A percentile compares a stretch with the other conserved stretches of the same genome.
Evolutionary conservation across 495 filamentous ascomycete species (phyloP).

Genomic region (Barbatosphaeria neglecta): DNA sequence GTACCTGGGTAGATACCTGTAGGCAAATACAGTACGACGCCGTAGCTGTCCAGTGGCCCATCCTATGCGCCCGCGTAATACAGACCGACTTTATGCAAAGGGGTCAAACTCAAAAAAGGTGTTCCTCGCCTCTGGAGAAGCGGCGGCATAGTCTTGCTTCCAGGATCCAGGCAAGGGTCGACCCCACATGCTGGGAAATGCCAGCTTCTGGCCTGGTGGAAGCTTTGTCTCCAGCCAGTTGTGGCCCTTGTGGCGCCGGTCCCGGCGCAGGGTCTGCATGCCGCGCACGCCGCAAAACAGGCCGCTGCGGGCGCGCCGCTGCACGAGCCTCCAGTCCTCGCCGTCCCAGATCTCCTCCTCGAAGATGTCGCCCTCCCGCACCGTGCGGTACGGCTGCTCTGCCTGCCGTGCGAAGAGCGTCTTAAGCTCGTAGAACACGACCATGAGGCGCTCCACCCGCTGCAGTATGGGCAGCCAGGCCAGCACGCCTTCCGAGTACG

Average conservation of each 20-base stretch:
- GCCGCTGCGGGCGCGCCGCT: constrained; percentile 13
- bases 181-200: not conserved
- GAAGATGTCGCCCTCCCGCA: constrained; percentile 41
- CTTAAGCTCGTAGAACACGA: constrained; percentile 40
- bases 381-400: constrained; percentile 44
- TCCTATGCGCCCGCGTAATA: too few species aligned
- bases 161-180: not conserved
- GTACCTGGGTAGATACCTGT: too few species aligned
- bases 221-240: constrained; percentile 39
- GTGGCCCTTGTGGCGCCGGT: constrained; percentile 48
- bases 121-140: not conserved
- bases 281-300: constrained; percentile 22
- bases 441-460: constrained; percentile 49
- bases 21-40: too few species aligned
- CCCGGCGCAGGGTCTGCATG: constrained; percentile 29
- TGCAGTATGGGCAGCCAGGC: constrained; percentile 43
- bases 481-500: constrained; percentile 44
- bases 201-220: constrained; percentile 29
- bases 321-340: constrained; percentile 11
- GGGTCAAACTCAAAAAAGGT: not conserved
- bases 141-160: not conserved
- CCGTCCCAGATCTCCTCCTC: constrained; percentile 41
- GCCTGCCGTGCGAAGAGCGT: constrained; percentile 43
- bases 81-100: not conserved
- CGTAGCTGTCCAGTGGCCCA: too few species aligned